phyloP scores from a whole-genome alignment of 2,329 filamentous ascomycete species.

The Orbilia javanica region DNA sequence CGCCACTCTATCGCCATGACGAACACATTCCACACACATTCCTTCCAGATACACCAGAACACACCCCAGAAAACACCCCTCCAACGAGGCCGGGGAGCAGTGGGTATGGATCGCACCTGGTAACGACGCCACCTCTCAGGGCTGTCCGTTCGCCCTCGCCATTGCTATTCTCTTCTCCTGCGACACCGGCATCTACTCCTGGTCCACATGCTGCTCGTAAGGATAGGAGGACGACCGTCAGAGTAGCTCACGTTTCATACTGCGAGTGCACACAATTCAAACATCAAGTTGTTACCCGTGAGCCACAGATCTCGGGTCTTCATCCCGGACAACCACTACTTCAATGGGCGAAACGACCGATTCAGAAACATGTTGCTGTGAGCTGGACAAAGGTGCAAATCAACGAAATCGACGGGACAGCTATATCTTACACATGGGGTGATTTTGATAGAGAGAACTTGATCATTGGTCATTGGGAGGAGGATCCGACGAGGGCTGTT shows the following conservation, averaged over 20 bases:
- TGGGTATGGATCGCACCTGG: constrained; percentile 42
- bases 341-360: constrained; percentile 54
- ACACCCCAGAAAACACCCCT: constrained; percentile 45
- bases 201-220: constrained; percentile 47
- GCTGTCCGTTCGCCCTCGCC: constrained; percentile 39
- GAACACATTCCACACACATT: constrained; percentile 14
- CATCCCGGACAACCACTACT: constrained; percentile 53
- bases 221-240: constrained; percentile 45
- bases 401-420: constrained; percentile 40
- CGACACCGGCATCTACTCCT: constrained; percentile 47
- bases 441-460: constrained; percentile 54
- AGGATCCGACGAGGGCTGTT: constrained; percentile 50
- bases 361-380: constrained; percentile 49
- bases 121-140: constrained; percentile 23
- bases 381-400: constrained; percentile 49
- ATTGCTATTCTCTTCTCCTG: constrained; percentile 50
- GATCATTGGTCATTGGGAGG: constrained; percentile 53
- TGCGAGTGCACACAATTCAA: constrained; percentile 49
- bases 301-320: constrained; percentile 52
- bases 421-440: constrained; percentile 56
- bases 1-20: constrained; percentile 41
- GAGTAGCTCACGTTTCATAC: constrained; percentile 37
- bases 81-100: constrained; percentile 31
- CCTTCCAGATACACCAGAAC: constrained; percentile 46
- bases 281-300: constrained; percentile 48